Conservation (phyloP, 2,329 filamentous ascomycete genomes). For the Blastomyces gilchristii region DNA sequence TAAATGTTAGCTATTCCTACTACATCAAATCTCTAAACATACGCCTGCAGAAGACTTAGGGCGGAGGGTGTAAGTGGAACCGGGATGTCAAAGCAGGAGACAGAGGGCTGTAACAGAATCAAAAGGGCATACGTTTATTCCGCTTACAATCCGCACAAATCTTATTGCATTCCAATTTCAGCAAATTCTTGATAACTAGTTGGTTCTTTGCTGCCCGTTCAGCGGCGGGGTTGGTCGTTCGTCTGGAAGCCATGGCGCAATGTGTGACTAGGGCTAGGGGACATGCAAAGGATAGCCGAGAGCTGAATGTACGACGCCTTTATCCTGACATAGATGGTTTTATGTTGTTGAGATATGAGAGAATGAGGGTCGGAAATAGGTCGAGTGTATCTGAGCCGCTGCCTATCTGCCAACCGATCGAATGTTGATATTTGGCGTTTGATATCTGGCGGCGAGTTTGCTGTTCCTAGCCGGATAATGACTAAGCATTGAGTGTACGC, state of each 20-base stretch:
- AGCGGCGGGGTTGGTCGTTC: conserved; percentile 41
- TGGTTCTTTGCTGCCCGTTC: conserved; percentile 89
- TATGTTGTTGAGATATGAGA: background rate
- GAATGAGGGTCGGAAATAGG: background rate
- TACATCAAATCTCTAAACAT: background rate
- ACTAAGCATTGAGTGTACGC: background rate
- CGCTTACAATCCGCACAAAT: conserved; percentile 96
- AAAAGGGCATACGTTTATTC: conserved; percentile 71
- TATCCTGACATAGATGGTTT: background rate
- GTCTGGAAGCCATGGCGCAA: background rate
- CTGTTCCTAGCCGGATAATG: background rate
- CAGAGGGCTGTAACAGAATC: background rate
- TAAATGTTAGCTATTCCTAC: background rate
- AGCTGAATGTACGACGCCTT: background rate
- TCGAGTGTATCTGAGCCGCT: background rate
- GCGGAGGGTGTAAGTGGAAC: background rate
- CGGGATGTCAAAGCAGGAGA: background rate
- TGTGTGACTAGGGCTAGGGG: background rate
- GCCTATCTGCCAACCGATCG: background rate
- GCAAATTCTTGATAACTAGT: conserved; percentile 81
- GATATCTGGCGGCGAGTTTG: background rate
- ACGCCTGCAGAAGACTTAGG: background rate
- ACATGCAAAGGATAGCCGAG: background rate
- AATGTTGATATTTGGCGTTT: background rate
- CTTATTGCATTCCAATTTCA: conserved; percentile 94